Percentiles rank a stretch among this genome's conserved stretches.
phyloP scores from a whole-genome alignment of 306 rosid species.

The Rubus parviflorus region DNA sequence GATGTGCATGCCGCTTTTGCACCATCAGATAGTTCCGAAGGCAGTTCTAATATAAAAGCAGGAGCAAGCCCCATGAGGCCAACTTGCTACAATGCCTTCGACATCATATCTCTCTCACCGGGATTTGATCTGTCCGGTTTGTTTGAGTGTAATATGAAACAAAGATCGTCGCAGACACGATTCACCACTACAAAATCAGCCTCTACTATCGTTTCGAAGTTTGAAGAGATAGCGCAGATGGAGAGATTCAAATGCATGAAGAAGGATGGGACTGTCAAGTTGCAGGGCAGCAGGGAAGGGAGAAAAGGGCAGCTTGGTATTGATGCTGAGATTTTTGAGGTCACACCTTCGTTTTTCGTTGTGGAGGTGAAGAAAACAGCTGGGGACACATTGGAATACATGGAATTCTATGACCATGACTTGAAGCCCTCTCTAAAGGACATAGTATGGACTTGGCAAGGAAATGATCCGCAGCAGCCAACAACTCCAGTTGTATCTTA shows the following conservation, averaged over 20 bases:
- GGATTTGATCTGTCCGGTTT: conserved; percentile 71
- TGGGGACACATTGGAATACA: conserved; percentile 67
- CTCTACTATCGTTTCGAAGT: conserved; percentile 48
- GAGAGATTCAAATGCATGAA: conserved; percentile 50
- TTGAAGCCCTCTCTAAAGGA: conserved; percentile 57
- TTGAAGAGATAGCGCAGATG: conserved; percentile 53
- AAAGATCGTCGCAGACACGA: conserved; percentile 18
- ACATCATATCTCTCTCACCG: conserved; percentile 65
- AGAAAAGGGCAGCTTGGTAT: conserved; percentile 52
- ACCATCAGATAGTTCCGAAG: conserved; percentile 6
- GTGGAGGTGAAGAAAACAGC: conserved; percentile 67
- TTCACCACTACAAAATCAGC: conserved; percentile 50
- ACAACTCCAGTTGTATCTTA: conserved; percentile 3
- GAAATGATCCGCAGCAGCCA: conserved; percentile 31
- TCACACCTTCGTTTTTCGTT: conserved; percentile 50
- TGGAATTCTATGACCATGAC: conserved; percentile 40
- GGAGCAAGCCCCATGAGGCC: conserved; percentile 27
- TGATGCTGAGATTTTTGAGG: conserved; percentile 73
- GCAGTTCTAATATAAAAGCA: background rate
- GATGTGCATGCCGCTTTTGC: conserved; percentile 34
- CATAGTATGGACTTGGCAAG: conserved; percentile 63
- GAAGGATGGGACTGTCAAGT: conserved; percentile 47
- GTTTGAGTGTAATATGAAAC: conserved; percentile 44
- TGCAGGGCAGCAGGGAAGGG: conserved; percentile 53
- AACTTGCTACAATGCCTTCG: conserved; percentile 60